These are phyloP conservation scores for Arabidopsis thaliana DNA, from an alignment of 345 rosid genomes.

Conservation along the genomic window TAIR10.1 NC_003076.8:1782501-1783000, in stretches of 20 bases:
- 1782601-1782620: slow-evolving; percentile 52
- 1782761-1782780: slow-evolving; percentile 13
- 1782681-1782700: slow-evolving; percentile 2
- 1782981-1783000: background rate
- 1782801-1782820: slow-evolving; percentile 4
- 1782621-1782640: slow-evolving; percentile 62
- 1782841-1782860: slow-evolving; percentile 13
- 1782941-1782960: background rate
- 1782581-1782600: slow-evolving; percentile 39
- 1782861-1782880: background rate
- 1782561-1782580: slow-evolving; percentile 29
- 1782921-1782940: background rate
- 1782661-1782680: slow-evolving; percentile 30
- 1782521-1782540: slow-evolving; percentile 38
- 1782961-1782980: background rate
- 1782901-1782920: background rate
- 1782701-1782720: slow-evolving; percentile 1
- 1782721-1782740: background rate
- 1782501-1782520: slow-evolving; percentile 46
- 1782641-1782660: slow-evolving; percentile 76
- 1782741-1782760: slow-evolving; percentile 30
- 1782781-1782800: background rate
- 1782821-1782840: background rate
- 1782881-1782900: background rate
- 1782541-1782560: slow-evolving; percentile 43